Base-by-base conservation (phyloP, 257 asterid species). In the Capsicum chinense region DNA sequence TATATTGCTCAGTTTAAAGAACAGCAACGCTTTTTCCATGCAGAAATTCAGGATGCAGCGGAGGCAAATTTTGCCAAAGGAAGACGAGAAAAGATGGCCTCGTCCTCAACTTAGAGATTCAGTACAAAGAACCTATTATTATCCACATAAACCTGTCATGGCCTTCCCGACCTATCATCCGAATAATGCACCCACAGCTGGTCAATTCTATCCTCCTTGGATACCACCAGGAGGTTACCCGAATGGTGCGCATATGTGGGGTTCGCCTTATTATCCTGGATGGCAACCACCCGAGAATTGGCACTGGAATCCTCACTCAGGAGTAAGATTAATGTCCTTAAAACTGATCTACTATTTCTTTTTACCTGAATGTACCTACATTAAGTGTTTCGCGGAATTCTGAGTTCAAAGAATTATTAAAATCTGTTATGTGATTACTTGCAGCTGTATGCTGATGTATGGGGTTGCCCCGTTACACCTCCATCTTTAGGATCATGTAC, bases 391-490 rank as follows among this genome's bases (percentile, higher is more conserved):
- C 9, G 2, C 39, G 6, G 59, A 21, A 76, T 48, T 74, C 60
- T 1, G 64, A 76, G 44, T 9, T 76, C 5, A 12, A 14, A 1
- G 48, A 76, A 37, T 8, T 52, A 56, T 6, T 19, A 50, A 52
- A 14, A 35, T 14, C 26, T 76, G 26, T 54, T 26, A 33, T 76
- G 52, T 54, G 81, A 76, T 54, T 57, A 37, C 58, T 6, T 85
- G 83, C 85, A 89, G 92, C 35, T 88, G 85, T 88, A 86, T 1
- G 92, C 89, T 10, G 89, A 90, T 84, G 90, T 90, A 67, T 90
- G 93, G 91, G 91, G 93, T 54, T 90, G 91, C 83, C 93, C 93
- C 17, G 88, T 90, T 62, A 80, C 84, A 85, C 90, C 93, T 84
- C 89, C 84, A 11, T 62, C 87, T 47, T 54, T 68, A 57, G 84